Base-by-base conservation (phyloP, 2,329 filamentous ascomycete genomes). In the Aspergillus sp. region DNA sequence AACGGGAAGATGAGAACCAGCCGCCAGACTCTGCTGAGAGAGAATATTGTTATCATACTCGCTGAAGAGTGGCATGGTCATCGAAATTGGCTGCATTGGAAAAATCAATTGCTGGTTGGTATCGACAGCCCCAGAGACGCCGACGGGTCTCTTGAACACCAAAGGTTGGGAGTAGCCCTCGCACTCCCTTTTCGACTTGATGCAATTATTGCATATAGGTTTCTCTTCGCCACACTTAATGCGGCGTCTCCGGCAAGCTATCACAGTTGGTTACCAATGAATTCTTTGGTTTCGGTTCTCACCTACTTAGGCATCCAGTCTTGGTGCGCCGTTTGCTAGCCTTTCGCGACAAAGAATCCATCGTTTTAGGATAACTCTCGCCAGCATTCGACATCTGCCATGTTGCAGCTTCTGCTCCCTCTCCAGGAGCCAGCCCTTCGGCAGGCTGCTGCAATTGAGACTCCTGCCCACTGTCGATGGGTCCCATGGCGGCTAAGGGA, bases 141-240 rank as follows among this genome's bases (percentile, higher is more conserved):
- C 58, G 31, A 62, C 39, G 2, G 60, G 58, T 20, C 58, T 52
- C 33, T 61, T 63, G 45, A 63, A 64, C 13, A 63, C 43, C 20
- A 64, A 53, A 15, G 58, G 56, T 39, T 59, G 60, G 7, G 52
- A 53, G 45, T 64, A 64, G 17, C 61, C 61, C 36, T 64, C 60
- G 43, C 63, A 67, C 19, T 61, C 56, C 30, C 63, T 52, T 42
- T 62, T 66, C 20, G 63, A 65, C 39, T 66, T 67, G 42, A 61
- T 53, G 43, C 63, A 67, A 41, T 67, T 64, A 38, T 56, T 60
- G 50, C 63, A 67, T 27, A 57, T 57, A 10, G 63, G 63, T 36
- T 65, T 66, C 49, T 86, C 84, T 58, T 96, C 91, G 41, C 91
- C 91, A 59, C 91, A 98, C 63, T 96, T 98, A 61, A 98, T 96